Evolutionary conservation across 2,329 filamentous ascomycete species (phyloP), one percentile per base, ranked within the genome.

Genomic region (Arthrobotrys entomopaga): DNA sequence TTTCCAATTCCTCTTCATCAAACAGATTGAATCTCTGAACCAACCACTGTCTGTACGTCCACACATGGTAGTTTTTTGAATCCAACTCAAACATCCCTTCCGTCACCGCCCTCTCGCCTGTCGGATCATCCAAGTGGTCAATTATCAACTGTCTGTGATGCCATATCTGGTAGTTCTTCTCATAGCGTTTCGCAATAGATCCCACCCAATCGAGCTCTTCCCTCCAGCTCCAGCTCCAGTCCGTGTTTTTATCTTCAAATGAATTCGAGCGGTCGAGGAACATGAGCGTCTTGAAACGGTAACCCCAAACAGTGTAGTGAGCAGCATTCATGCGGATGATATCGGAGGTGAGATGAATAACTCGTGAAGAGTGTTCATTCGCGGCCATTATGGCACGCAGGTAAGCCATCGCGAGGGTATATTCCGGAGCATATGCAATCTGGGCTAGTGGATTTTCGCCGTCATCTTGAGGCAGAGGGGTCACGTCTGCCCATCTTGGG

Each of bases 131-230:
- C 84, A 87, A 83, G 76, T 85, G 81, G 77, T 90, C 87, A 60
- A 90, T 83, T 34, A 90, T 83, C n/a, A 89, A 83, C 81, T 90
- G 87, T 24, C 88, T 86, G 79, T 90, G 88, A 81, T 90, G 88
- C 91, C 95, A 99, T 81, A 99, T 99, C 83, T 99, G 95, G 83
- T 99, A 99, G 83, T 98, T 99, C 82, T 99, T 99, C 79, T 96
- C 88, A 81, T 97, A 90, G 67, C 87, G 85, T 60, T 96, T 84
- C 10, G 94, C 91, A 26, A 95, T 88, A 10, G 88, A 84, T 82
- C 97, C 96, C 59, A 99, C 85, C 93, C 94, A 99, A 49, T 84
- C 83, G 53, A 97, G 85, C 82, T 99, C 95, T 71, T 89, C 86
- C 1, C 54, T 61, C 53, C 78, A 70, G 48, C 76, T 69, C 54